phyloP scores from a whole-genome alignment of 768 basidiomycete genomes.

The Epithele typhae region DNA sequence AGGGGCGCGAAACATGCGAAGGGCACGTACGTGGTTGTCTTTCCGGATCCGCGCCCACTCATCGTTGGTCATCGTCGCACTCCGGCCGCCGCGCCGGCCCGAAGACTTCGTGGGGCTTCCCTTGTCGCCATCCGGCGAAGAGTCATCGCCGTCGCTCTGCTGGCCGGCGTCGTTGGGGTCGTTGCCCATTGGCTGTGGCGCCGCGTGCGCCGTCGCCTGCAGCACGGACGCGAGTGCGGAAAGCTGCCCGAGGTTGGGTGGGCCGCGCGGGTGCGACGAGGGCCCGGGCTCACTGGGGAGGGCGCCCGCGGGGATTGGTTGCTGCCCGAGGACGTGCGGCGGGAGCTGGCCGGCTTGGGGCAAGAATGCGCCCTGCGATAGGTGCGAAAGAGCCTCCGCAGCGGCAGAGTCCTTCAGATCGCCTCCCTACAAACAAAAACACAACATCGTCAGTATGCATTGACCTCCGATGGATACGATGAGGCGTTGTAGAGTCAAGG shows the following conservation, averaged over 20 bases:
- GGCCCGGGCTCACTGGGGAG: slow-evolving; percentile 24
- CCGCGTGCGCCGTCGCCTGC: slow-evolving; percentile 6
- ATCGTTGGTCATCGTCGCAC: slow-evolving; percentile 29
- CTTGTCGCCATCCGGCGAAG: slow-evolving; percentile 13
- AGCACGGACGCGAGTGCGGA: slow-evolving; percentile 15
- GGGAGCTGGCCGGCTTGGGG: slow-evolving; percentile 14
- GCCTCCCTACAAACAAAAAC: slow-evolving; percentile 27
- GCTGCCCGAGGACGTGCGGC: slow-evolving; percentile 13
- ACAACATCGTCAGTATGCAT: neutral
- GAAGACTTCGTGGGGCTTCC: slow-evolving; percentile 6
- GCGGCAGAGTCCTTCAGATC: slow-evolving; percentile 55
- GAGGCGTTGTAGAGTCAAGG: too few species aligned
- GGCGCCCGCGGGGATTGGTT: slow-evolving; percentile 6
- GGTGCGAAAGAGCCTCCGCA: slow-evolving; percentile 52
- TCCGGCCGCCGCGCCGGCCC: slow-evolving; percentile 22
- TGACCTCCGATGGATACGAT: neutral
- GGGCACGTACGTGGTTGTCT: slow-evolving; percentile 40
- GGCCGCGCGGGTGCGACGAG: slow-evolving; percentile 27
- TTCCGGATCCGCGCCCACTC: slow-evolving; percentile 40
- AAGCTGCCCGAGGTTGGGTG: slow-evolving; percentile 23
- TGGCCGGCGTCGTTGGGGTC: slow-evolving; percentile 4
- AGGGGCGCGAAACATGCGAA: neutral
- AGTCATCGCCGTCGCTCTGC: slow-evolving; percentile 8
- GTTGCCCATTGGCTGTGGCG: slow-evolving; percentile 1
- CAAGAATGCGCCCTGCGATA: slow-evolving; percentile 40